Percentiles rank a stretch among this genome's conserved stretches.
These are phyloP conservation scores for Viola odorata DNA, from an alignment of 345 rosid species.

Conservation along the genomic window DNA sequence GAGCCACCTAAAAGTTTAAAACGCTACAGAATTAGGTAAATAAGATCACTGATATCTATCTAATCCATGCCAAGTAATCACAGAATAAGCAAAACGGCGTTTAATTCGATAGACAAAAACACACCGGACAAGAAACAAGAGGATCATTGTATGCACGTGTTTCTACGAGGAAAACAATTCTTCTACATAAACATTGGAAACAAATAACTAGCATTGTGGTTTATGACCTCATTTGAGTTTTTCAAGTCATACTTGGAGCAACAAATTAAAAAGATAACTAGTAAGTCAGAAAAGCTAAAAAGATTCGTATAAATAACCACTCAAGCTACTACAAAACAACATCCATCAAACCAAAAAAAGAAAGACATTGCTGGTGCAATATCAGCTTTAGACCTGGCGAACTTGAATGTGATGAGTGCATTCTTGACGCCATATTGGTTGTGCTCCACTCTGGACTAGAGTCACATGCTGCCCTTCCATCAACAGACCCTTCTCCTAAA, in stretches of 20 bases:
- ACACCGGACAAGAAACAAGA: too few relatives aligned
- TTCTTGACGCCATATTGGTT: conserved; percentile 90
- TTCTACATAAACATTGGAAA: too few relatives aligned
- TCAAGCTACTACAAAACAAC: background rate
- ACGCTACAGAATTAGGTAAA: too few relatives aligned
- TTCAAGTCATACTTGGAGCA: conserved; percentile 2
- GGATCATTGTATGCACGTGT: too few relatives aligned
- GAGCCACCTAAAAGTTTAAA: too few relatives aligned
- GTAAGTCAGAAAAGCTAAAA: background rate
- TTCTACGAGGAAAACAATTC: too few relatives aligned
- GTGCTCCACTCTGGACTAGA: conserved; percentile 93
- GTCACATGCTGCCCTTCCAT: conserved; percentile 66
- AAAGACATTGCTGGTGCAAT: conserved; percentile 10
- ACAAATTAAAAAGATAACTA: background rate
- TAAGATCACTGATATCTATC: too few relatives aligned
- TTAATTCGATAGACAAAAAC: too few relatives aligned
- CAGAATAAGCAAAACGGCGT: too few relatives aligned
- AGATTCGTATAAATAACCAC: background rate
- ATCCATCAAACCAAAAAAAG: conserved; percentile 1
- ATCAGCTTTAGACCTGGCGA: conserved; percentile 62
- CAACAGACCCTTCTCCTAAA: conserved; percentile 60
- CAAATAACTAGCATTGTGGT: too few relatives aligned
- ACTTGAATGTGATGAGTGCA: conserved; percentile 96
- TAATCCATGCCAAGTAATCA: too few relatives aligned
- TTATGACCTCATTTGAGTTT: too few relatives aligned